Evolutionary conservation across 1,139 yeast species (phyloP), one percentile per base, ranked within the genome.

Genomic region (Meyerozyma athensensis): DNA sequence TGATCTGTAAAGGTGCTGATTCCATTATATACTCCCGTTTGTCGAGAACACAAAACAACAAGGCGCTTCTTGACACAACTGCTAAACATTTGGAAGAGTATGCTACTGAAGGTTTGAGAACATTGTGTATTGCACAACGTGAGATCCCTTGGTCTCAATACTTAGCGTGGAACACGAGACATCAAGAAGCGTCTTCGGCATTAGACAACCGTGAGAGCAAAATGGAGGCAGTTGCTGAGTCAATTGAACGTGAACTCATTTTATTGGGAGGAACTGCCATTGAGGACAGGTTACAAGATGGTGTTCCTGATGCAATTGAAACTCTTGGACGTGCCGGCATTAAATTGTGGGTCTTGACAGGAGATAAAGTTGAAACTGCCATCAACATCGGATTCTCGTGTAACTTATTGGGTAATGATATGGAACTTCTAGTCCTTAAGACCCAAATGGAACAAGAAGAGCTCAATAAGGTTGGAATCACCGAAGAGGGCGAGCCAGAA

Each of bases 251-350:
- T 20, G 75, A 68, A 39, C 61, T 71, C 45, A 51, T 56, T 12
- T 57, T 71, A 38, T 56, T 71, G 34, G 77, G 77, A n/a, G 77
- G 77, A 20, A 71, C 77, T 34, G 77, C 77, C 17, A 71, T 72
- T 48, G 77, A 72, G 52, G 77, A 71, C 53, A 57, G 72, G 40
- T 56, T 72, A 33, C 77, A 71, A 48, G 75, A 71, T 46, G 77
- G 77, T 36, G 77, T 71, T 16, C 77, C 77, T 7, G 75, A 70
- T 39, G 61, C 76, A 1, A 72, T 72, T 42, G 58, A 65, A 8
- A 46, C 64, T 10, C 56, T 72, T 35, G 74, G 64, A 10, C 58
- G 68, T 39, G 78, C 78, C 1, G 78, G 78, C 33, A 68, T 71
- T 36, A 72, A 71, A 46, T 57, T 72, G 36, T 71, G 77, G 77